A percentile compares a stretch with the other conserved stretches of the same genome.
phyloP scores from a whole-genome alignment of 495 filamentous ascomycete species.

The Xylaria scruposa region DNA sequence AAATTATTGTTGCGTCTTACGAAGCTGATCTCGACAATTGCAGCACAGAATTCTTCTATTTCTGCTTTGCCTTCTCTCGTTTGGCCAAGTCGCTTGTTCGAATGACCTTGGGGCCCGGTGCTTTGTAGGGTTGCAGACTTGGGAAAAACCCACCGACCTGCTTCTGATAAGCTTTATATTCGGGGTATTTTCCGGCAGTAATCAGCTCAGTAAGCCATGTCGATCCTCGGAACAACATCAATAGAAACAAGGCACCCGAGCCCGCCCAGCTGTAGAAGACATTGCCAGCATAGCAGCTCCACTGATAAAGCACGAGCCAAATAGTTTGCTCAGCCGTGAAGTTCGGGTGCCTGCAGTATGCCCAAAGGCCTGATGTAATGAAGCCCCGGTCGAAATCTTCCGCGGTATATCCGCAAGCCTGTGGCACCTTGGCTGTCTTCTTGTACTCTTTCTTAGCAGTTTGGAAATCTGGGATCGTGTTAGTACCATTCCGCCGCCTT shows the following conservation, averaged over 20 bases:
- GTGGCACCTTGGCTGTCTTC: conserved; percentile 71
- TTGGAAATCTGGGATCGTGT: conserved; percentile 69
- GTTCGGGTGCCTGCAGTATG: conserved; percentile 88
- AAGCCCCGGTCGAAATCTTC: conserved; percentile 93
- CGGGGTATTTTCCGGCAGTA: conserved; percentile 80
- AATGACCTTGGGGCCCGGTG: conserved; percentile 49
- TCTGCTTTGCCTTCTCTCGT: conserved; percentile 46
- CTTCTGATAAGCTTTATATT: conserved; percentile 85
- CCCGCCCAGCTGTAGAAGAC: conserved; percentile 79
- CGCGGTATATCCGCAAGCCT: conserved; percentile 55
- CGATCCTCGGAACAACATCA: conserved; percentile 86
- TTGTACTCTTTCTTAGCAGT: conserved; percentile 78
- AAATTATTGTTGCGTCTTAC: neutral
- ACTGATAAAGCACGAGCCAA: conserved; percentile 87
- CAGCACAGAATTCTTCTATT: conserved; percentile 29
- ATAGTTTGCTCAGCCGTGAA: conserved; percentile 91
- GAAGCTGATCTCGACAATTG: neutral
- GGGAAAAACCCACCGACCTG: conserved; percentile 85
- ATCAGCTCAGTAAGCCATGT: conserved; percentile 87
- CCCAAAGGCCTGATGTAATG: conserved; percentile 83
- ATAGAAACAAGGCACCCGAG: conserved; percentile 70
- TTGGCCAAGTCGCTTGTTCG: conserved; percentile 56
- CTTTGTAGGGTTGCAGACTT: conserved; percentile 50
- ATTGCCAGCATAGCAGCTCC: conserved; percentile 77
- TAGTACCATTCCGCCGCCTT: neutral